Evolutionary conservation across 2,329 filamentous ascomycete species (phyloP).

Genomic region (Moelleriella libera): DNA sequence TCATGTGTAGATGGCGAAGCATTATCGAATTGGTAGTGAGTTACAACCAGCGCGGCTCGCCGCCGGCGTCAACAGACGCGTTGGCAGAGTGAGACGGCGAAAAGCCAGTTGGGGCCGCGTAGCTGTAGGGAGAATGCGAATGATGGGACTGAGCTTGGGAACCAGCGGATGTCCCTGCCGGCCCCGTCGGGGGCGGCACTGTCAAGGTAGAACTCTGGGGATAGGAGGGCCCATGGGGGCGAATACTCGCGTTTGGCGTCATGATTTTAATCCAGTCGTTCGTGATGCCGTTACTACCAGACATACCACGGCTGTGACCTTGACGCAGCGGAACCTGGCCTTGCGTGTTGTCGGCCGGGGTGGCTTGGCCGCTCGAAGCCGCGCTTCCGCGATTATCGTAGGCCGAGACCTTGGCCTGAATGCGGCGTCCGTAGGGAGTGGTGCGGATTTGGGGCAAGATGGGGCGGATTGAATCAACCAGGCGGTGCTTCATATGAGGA

Average conservation of each 20-base stretch:
- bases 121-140: conserved; percentile 12
- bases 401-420: conserved; percentile 71
- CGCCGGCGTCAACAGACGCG: conserved; percentile 15
- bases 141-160: conserved; percentile 12
- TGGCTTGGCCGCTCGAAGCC: conserved; percentile 32
- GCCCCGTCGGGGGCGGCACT: conserved; percentile 12
- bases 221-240: conserved; percentile 21
- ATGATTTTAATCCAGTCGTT: conserved; percentile 11
- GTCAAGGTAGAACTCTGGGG: conserved; percentile 16
- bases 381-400: conserved; percentile 35
- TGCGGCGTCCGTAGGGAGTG: conserved; percentile 88
- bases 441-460: conserved; percentile 73
- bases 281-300: conserved; percentile 18
- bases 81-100: conserved; percentile 11
- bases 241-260: conserved; percentile 10
- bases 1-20: conserved; percentile 11
- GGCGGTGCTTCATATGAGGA: conserved; percentile 52
- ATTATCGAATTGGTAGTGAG: conserved; percentile 6
- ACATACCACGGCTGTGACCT: conserved; percentile 25
- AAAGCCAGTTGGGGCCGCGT: conserved; percentile 13
- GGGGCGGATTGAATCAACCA: conserved; percentile 77
- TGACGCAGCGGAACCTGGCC: conserved; percentile 38
- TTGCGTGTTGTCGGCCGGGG: conserved; percentile 36
- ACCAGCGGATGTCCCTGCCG: conserved; percentile 4
- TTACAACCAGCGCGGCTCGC: conserved; percentile 25